Percentiles rank a stretch among this genome's conserved stretches.
phyloP scores from a whole-genome alignment of 768 basidiomycete genomes.

The Fistulinella prunicolor region DNA sequence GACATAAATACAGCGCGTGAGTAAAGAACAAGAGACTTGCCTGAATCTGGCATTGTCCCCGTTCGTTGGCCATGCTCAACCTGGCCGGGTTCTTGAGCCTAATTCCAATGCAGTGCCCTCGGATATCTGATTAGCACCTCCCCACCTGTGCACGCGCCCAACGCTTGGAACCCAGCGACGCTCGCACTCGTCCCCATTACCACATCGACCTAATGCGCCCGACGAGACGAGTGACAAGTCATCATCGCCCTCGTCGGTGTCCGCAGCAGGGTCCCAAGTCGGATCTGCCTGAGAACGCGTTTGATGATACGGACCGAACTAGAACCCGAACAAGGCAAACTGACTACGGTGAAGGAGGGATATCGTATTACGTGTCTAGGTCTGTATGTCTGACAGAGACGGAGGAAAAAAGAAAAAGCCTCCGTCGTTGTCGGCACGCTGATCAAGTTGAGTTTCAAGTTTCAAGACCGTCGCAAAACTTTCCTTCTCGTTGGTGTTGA shows the following conservation, averaged over 20 bases:
- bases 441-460: conserved; percentile 33
- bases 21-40: conserved; percentile 25
- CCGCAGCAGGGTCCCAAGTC: conserved; percentile 14
- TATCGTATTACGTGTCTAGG: conserved; percentile 25
- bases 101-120: conserved; percentile 38
- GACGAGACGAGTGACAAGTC: not conserved
- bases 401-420: conserved; percentile 24
- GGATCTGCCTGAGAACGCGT: conserved; percentile 31
- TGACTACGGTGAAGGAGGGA: not conserved
- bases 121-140: conserved; percentile 35
- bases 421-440: conserved; percentile 33
- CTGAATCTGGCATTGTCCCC: conserved; percentile 27
- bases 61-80: conserved; percentile 11
- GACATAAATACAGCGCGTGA: conserved; percentile 37
- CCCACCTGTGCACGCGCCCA: conserved; percentile 23
- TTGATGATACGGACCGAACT: not conserved
- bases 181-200: conserved; percentile 4
- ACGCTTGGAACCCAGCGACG: conserved; percentile 29
- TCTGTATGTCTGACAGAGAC: conserved; percentile 22
- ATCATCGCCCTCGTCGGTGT: conserved; percentile 6
- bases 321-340: conserved; percentile 9
- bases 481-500: conserved; percentile 22
- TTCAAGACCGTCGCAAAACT: conserved; percentile 31
- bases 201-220: conserved; percentile 6
- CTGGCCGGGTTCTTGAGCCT: conserved; percentile 31